Percentiles rank a stretch among this genome's conserved stretches.
Evolutionary conservation across 2,329 filamentous ascomycete species (phyloP).

Genomic region (Plenodomus tracheiphilus): DNA sequence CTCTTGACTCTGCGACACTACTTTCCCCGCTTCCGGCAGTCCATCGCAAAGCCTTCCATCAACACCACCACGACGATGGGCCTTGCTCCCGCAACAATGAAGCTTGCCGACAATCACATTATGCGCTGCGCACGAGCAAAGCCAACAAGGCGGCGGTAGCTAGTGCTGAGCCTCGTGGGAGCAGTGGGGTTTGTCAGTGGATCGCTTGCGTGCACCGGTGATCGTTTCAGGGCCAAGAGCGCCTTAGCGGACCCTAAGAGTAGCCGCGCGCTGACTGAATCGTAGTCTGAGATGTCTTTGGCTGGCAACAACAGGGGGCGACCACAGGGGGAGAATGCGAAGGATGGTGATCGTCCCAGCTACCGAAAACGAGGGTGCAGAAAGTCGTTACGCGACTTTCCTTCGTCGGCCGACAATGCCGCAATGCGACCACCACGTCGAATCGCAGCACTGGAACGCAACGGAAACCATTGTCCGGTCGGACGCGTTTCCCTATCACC

Average conservation of each 20-base stretch:
- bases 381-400: constrained; percentile 11
- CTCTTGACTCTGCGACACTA: not conserved
- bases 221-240: constrained; percentile 13
- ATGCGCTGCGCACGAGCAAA: constrained; percentile 10
- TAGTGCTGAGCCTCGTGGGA: constrained; percentile 16
- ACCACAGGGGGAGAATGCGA: constrained; percentile 1
- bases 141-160: not conserved
- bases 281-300: constrained; percentile 14
- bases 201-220: constrained; percentile 9
- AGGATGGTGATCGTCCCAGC: constrained; percentile 18
- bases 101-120: not conserved
- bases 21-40: constrained; percentile 1
- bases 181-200: constrained; percentile 10
- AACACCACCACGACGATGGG: constrained; percentile 1
- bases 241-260: not conserved
- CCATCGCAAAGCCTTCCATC: not conserved
- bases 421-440: not conserved
- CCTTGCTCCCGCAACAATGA: constrained; percentile 5
- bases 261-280: constrained; percentile 26
- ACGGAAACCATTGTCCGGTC: constrained; percentile 1
- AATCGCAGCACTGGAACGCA: not conserved
- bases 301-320: constrained; percentile 16
- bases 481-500: not conserved
- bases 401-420: constrained; percentile 8
- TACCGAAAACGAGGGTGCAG: constrained; percentile 13